Base-by-base conservation (phyloP, 2,329 filamentous ascomycete genomes). In the Colletotrichum godetiae region DNA sequence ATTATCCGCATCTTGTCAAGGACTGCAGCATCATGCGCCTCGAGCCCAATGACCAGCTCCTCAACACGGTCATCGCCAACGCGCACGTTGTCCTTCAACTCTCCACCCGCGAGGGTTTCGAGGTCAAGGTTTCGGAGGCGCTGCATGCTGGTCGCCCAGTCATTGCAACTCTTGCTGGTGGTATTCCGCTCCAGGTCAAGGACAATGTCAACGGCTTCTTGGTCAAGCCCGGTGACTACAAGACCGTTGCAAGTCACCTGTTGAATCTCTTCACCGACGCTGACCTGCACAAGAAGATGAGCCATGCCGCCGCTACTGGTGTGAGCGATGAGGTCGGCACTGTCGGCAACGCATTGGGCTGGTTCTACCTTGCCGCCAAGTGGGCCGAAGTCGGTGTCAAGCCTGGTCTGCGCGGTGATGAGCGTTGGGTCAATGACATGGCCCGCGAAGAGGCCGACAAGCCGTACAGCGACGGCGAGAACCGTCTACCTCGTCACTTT, bases 61-160 rank as follows among this genome's bases (percentile, higher is more conserved):
- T 97, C 77, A 95, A 97, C 81, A 90, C 91, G 0, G 85, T 97
- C 55, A 88, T 97, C 74, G 91, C 92, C 49, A 92, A 92, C 62
- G 91, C 93, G 0, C 90, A 92, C 69, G 90, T 95, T 8, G 92
- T 92, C 0, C 88, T 97, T 8, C 94, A 97, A 81, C 89, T 97
- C 6, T 95, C 93, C 3, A 95, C 92, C 0, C 90, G 93, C 46
- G 94, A 97, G 80, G 94, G 94, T 0, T 97, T 97, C 77, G 94
- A 97, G 82, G 92, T 97, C 77, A 97, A 97, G 82, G 93, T 97
- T 5, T 95, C 92, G 0, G 94, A 97, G 82, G 94, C 93, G 1
- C 86, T 96, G 27, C 94, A 95, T 79, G 94, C 95, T 57, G 94
- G 94, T 15, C 90, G 92, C 2, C 94, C 94, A 1, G 89, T 95